Evolutionary conservation across 2,329 filamentous ascomycete species (phyloP).

Genomic region (Arachnomyces sp.): DNA sequence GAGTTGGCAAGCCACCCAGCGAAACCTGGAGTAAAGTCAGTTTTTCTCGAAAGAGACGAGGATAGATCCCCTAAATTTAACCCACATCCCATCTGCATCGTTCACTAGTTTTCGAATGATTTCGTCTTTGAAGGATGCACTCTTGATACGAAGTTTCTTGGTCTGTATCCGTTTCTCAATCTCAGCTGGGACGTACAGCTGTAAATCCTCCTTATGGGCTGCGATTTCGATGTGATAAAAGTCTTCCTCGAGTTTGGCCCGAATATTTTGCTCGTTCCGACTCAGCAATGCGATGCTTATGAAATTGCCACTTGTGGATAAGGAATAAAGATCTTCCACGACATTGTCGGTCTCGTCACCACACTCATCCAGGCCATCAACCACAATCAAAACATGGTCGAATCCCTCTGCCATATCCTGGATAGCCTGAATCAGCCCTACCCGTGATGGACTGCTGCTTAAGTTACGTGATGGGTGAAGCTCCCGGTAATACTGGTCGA

Average conservation of each 20-base stretch:
- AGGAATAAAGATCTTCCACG: background rate
- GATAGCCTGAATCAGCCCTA: background rate
- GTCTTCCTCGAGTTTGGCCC: conserved; percentile 4
- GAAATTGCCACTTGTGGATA: conserved; percentile 8
- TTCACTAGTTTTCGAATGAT: conserved; percentile 6
- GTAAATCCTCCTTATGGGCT: background rate
- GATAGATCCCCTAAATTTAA: background rate
- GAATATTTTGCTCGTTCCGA: conserved; percentile 10
- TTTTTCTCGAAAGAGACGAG: background rate
- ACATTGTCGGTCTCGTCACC: background rate
- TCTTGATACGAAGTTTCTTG: background rate
- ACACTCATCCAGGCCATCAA: conserved; percentile 16
- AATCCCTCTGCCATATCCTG: background rate
- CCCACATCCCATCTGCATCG: conserved; percentile 9
- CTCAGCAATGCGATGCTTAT: conserved; percentile 9
- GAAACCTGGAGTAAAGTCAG: conserved; percentile 14
- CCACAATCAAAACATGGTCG: conserved; percentile 7
- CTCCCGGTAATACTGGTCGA: conserved; percentile 4
- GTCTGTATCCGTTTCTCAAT: background rate
- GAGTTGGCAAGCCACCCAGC: conserved; percentile 22
- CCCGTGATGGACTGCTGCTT: background rate
- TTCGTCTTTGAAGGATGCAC: background rate
- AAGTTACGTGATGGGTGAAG: background rate
- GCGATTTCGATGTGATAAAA: background rate
- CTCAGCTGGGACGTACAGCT: background rate